Percentiles rank a stretch among this genome's conserved stretches.
These are phyloP conservation scores for Brassica napus DNA, from an alignment of 345 rosid genomes.

Conservation along the genomic window DNA sequence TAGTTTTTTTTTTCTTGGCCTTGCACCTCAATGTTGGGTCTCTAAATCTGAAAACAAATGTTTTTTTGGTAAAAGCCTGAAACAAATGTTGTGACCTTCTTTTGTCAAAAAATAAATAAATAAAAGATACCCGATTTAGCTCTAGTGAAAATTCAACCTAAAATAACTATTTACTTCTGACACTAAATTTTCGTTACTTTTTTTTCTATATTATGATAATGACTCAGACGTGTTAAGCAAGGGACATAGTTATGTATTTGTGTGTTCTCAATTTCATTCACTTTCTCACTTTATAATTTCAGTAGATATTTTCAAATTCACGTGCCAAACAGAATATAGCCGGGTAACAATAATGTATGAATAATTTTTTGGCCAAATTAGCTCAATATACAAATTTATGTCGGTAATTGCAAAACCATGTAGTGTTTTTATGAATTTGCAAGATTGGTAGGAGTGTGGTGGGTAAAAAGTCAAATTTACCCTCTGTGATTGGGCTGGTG, in stretches of 20 bases:
- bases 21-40: neutral
- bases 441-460: neutral
- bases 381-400: too few relatives aligned
- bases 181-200: neutral
- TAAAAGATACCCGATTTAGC: neutral
- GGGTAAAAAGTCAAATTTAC: neutral
- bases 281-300: neutral
- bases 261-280: constrained; percentile 28
- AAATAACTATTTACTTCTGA: neutral
- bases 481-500: neutral
- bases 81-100: neutral
- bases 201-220: constrained; percentile 3
- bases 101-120: neutral
- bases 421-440: neutral
- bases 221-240: constrained; percentile 33
- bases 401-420: neutral
- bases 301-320: constrained; percentile 17
- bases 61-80: too few relatives aligned
- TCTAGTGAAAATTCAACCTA: neutral
- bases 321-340: neutral
- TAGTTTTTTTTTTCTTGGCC: neutral
- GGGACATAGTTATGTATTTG: constrained; percentile 1
- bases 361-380: neutral
- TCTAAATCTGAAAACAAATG: neutral
- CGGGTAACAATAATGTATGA: neutral